Evolutionary conservation across 768 basidiomycete genomes (phyloP), one percentile per base, ranked within the genome.

Genomic region (Kwoniella mangroviensis): DNA sequence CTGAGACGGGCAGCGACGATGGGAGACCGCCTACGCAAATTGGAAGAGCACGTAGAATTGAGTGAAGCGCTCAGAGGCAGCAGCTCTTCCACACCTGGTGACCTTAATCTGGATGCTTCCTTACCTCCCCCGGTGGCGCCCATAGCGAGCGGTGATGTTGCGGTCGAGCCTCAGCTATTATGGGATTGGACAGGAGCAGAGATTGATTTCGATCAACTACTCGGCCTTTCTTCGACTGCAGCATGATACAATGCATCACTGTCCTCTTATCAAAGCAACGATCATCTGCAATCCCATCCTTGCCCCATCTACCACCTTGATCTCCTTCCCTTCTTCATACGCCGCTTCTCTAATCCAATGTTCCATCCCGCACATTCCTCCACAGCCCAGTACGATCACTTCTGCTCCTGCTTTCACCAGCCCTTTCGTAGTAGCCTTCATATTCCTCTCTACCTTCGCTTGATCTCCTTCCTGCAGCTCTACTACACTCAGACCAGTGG

Each of bases 331-430:
- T 28, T 66, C 59, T 22, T 61, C 42, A 15, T 24, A 11, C 13
- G 68, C 75, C 3, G 52, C 70, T 19, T 73, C 66, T 10, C 42
- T 54, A 6, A 77, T 63, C 74, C 72, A 75, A 4, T 34, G 61
- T 9, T 75, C 72, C 74, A 77, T 73, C 34, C 76, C 76, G 34
- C 71, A 61, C 76, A 75, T 75, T 11, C 72, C 76, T 17, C 72
- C 74, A 63, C 76, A 77, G 2, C 76, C 76, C 7, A 77, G 51
- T 4, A 75, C 49, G 15, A 77, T 61, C 2, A 69, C 62, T 49
- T 60, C 67, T 21, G 76, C 74, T 5, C 72, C 76, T 24, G 22
- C 15, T 3, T 62, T 42, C 11, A 73, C 62, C 62, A 75, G 21
- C 28, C 24, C 45, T 45, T 26, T 52, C 17, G 71, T 62, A 12